phyloP scores from a whole-genome alignment of 768 basidiomycete genomes.

The Mycena sanguinolenta region DNA sequence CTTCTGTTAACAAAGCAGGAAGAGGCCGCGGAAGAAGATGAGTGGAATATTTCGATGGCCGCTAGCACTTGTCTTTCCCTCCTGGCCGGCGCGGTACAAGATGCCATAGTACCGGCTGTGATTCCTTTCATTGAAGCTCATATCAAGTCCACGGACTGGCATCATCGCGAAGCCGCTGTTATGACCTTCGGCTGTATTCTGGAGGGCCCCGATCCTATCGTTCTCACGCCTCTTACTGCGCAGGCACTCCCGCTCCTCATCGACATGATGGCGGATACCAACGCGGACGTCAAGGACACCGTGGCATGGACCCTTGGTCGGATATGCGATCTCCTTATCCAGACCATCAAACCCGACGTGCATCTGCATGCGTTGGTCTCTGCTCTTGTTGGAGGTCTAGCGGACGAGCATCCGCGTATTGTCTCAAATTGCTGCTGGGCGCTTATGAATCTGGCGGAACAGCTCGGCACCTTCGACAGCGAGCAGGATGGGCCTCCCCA shows the following conservation, averaged over 20 bases:
- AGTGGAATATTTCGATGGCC: constrained; percentile 99
- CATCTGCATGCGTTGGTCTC: constrained; percentile 88
- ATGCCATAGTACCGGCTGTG: constrained; percentile 90
- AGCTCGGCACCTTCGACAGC: constrained; percentile 78
- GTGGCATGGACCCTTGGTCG: constrained; percentile 98
- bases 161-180: constrained; percentile 94
- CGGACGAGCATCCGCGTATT: constrained; percentile 82
- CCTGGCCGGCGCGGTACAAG: constrained; percentile 91
- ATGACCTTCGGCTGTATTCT: constrained; percentile 99
- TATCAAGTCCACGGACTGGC: constrained; percentile 95
- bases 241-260: constrained; percentile 96
- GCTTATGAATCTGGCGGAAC: constrained; percentile 94
- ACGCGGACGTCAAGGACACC: constrained; percentile 93
- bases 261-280: constrained; percentile 92
- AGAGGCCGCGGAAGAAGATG: constrained; percentile 97
- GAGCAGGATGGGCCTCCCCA: constrained; percentile 67
- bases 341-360: constrained; percentile 88
- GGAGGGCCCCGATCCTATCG: constrained; percentile 92
- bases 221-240: constrained; percentile 90
- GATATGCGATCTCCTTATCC: constrained; percentile 91
- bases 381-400: constrained; percentile 85
- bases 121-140: constrained; percentile 98
- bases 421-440: constrained; percentile 97
- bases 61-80: constrained; percentile 92
- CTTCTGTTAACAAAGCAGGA: constrained; percentile 92